A percentile compares a stretch with the other conserved stretches of the same genome.
Evolutionary conservation across 1,139 yeast species (phyloP).

Genomic region (Nadsonia commutata): DNA sequence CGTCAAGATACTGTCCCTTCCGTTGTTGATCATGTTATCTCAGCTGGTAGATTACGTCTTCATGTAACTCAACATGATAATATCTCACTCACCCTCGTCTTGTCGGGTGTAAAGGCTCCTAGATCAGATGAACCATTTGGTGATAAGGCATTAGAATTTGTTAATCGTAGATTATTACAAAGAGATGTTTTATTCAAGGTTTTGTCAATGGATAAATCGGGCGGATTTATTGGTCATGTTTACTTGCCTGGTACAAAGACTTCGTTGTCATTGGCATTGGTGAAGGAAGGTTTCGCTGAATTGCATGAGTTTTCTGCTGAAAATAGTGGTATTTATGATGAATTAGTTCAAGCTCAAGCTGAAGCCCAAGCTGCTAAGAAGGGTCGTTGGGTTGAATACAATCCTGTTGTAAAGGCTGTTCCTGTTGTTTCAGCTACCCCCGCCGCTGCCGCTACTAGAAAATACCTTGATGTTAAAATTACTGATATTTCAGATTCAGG

Average conservation of each 20-base stretch:
- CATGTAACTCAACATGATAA: conserved; percentile 56
- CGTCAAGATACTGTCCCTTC: conserved; percentile 52
- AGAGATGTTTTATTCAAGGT: conserved; percentile 59
- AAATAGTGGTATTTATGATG: conserved; percentile 39
- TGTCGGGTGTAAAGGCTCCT: conserved; percentile 52
- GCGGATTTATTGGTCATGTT: conserved; percentile 67
- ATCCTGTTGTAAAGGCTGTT: conserved; percentile 13
- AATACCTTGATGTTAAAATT: conserved; percentile 48
- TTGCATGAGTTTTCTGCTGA: conserved; percentile 53
- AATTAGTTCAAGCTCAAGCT: conserved; percentile 47
- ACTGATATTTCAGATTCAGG: conserved; percentile 41
- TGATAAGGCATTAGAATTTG: conserved; percentile 41
- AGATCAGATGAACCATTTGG: conserved; percentile 30
- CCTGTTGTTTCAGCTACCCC: conserved; percentile 7
- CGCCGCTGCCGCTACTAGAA: conserved; percentile 14
- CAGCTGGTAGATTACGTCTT: conserved; percentile 41
- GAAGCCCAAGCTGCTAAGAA: conserved; percentile 38
- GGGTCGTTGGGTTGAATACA: conserved; percentile 48
- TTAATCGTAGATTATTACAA: conserved; percentile 47
- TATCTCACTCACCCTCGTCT: conserved; percentile 49
- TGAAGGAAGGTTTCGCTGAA: conserved; percentile 50
- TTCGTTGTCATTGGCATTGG: conserved; percentile 50
- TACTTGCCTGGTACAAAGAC: conserved; percentile 36
- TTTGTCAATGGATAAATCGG: conserved; percentile 58
- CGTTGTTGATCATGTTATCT: conserved; percentile 55